Evolutionary conservation across 2,329 filamentous ascomycete species (phyloP).

Genomic region (Trichoderma lentiforme): DNA sequence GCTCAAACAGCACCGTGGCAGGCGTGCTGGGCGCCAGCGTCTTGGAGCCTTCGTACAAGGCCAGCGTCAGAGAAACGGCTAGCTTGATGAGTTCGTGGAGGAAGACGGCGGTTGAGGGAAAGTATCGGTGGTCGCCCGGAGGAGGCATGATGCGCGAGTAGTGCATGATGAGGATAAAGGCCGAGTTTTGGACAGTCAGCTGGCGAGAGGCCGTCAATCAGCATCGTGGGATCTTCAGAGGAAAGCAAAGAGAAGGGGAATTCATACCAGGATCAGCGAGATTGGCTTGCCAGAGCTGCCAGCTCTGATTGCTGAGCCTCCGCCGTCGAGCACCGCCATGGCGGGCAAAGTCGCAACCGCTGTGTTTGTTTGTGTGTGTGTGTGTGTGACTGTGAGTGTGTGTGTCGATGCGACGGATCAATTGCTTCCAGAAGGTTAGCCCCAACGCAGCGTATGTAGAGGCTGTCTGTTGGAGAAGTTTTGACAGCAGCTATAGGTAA

Average conservation of each 20-base stretch:
- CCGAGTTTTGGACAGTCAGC: conserved; percentile 74
- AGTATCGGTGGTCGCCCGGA: conserved; percentile 78
- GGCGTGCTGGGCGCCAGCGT: conserved; percentile 75
- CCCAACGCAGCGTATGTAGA: background rate
- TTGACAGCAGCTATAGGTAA: background rate
- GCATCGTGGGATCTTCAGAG: background rate
- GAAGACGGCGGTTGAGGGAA: conserved; percentile 90
- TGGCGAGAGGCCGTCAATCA: conserved; percentile 32
- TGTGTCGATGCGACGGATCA: background rate
- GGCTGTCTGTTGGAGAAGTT: background rate
- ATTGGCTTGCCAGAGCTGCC: conserved; percentile 23
- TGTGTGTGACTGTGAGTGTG: background rate
- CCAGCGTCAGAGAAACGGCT: conserved; percentile 78
- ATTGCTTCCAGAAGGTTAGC: background rate
- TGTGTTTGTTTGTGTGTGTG: background rate
- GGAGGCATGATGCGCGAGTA: conserved; percentile 94
- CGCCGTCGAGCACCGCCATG: conserved; percentile 23
- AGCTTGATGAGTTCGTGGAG: conserved; percentile 92
- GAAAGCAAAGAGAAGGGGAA: conserved; percentile 4
- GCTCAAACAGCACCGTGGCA: conserved; percentile 73
- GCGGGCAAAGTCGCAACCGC: background rate
- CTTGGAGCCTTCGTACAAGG: conserved; percentile 80
- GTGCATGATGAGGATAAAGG: conserved; percentile 80
- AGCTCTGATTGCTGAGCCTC: conserved; percentile 12
- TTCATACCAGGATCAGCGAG: conserved; percentile 26